These are phyloP conservation scores for Aristolochia californica DNA, from an alignment of 164 flowering plant species.

Conservation along the genomic window DNA sequence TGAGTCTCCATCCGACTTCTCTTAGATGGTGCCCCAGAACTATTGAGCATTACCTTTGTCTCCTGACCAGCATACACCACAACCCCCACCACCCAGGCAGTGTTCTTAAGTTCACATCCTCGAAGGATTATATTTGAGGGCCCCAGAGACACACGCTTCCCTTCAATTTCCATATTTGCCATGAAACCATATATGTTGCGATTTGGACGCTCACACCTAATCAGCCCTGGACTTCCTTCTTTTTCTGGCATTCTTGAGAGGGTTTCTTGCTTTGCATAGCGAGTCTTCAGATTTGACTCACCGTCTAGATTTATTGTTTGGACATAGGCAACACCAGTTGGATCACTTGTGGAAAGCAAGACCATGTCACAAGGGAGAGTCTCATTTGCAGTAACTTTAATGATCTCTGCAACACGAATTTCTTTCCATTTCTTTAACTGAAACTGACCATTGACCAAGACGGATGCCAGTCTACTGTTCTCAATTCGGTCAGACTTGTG, in stretches of 20 bases:
- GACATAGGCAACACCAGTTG: conserved; percentile 90
- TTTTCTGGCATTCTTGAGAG: conserved; percentile 43
- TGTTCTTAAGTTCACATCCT: conserved; percentile 94
- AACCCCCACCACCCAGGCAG: conserved; percentile 80
- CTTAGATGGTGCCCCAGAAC: conserved; percentile 92
- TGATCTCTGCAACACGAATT: conserved; percentile 72
- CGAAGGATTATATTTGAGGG: conserved; percentile 88
- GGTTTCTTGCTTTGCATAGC: conserved; percentile 97
- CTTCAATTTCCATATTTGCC: conserved; percentile 84
- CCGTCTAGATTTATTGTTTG: conserved; percentile 97
- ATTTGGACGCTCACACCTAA: conserved; percentile 87
- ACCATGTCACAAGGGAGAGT: conserved; percentile 93
- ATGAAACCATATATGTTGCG: conserved; percentile 94
- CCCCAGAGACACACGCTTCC: conserved; percentile 75
- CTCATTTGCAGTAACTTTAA: conserved; percentile 56
- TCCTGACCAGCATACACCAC: conserved; percentile 83
- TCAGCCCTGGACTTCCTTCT: conserved; percentile 51
- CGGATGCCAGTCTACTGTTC: conserved; percentile 62
- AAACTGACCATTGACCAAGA: conserved; percentile 46
- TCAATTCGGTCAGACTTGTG: conserved; percentile 76
- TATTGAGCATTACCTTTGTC: conserved; percentile 97
- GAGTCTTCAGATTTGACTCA: conserved; percentile 88
- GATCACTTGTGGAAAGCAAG: conserved; percentile 78
- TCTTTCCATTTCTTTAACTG: conserved; percentile 66
- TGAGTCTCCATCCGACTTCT: conserved; percentile 79